These are phyloP conservation scores for Pseudonectria buxi DNA, from an alignment of 2,329 filamentous ascomycete species.

Conservation along the genomic window DNA sequence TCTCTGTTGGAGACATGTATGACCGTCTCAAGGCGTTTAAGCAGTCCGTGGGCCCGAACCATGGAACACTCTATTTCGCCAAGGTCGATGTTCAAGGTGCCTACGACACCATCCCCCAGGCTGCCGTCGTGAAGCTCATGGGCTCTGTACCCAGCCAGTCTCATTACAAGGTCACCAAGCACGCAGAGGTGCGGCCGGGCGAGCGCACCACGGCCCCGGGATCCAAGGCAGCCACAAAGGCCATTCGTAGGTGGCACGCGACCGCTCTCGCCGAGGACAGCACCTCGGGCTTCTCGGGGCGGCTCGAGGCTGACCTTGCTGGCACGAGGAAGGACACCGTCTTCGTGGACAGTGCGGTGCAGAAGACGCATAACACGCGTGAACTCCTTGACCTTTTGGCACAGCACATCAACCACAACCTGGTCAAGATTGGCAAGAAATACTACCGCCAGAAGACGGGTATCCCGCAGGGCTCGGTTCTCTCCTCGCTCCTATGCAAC, in stretches of 20 bases:
- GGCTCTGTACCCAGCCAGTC: slow-evolving; percentile 47
- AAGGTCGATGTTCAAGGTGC: slow-evolving; percentile 90
- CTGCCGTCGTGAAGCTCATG: slow-evolving; percentile 62
- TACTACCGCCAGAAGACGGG: slow-evolving; percentile 82
- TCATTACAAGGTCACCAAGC: slow-evolving; percentile 65
- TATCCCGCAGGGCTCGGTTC: slow-evolving; percentile 86
- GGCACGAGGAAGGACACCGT: slow-evolving; percentile 58
- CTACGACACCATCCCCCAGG: slow-evolving; percentile 92
- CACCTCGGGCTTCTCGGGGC: slow-evolving; percentile 36
- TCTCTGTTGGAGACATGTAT: slow-evolving; percentile 77
- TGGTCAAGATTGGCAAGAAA: slow-evolving; percentile 82
- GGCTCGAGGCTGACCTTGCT: slow-evolving; percentile 35
- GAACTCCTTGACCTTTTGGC: slow-evolving; percentile 63
- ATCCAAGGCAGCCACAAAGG: slow-evolving; percentile 25
- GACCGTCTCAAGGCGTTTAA: slow-evolving; percentile 65
- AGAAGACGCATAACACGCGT: slow-evolving; percentile 48
- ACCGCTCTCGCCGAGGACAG: slow-evolving; percentile 41
- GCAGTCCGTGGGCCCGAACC: slow-evolving; percentile 31
- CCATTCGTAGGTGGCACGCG: slow-evolving; percentile 45
- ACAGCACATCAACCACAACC: slow-evolving; percentile 76
- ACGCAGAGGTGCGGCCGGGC: slow-evolving; percentile 61
- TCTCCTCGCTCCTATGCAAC: slow-evolving; percentile 85
- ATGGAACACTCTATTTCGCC: slow-evolving; percentile 65
- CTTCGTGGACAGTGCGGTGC: slow-evolving; percentile 64
- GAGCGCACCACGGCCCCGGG: slow-evolving; percentile 20